A percentile compares a stretch with the other conserved stretches of the same genome.
These are phyloP conservation scores for Aspergillus chevalieri DNA, from an alignment of 2,329 filamentous ascomycete species.

Conservation along the genomic window DNA sequence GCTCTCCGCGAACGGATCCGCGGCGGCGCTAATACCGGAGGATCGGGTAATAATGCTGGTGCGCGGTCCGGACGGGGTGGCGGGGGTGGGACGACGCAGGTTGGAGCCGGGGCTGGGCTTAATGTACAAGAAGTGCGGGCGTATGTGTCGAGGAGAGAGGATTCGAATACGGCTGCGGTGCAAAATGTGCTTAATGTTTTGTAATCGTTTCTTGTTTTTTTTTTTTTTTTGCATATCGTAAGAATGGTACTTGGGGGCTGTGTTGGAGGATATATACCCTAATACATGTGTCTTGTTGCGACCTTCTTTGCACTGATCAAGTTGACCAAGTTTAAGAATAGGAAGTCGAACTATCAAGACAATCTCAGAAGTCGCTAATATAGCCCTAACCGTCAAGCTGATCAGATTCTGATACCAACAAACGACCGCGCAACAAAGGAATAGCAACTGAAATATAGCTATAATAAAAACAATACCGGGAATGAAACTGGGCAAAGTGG, in stretches of 20 bases:
- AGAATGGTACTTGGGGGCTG: background rate
- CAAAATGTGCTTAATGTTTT: conserved; percentile 71
- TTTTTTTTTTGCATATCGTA: background rate
- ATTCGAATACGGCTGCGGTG: conserved; percentile 72
- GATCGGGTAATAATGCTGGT: conserved; percentile 42
- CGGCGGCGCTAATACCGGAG: conserved; percentile 44
- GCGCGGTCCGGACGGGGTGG: conserved; percentile 22
- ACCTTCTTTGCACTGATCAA: too few species aligned
- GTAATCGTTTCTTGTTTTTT: conserved; percentile 21
- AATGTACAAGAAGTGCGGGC: conserved; percentile 57
- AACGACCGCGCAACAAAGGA: too few species aligned
- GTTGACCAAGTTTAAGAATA: too few species aligned
- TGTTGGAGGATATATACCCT: background rate
- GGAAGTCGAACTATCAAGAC: too few species aligned
- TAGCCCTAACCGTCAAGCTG: too few species aligned
- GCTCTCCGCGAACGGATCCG: conserved; percentile 66
- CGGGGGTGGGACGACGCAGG: conserved; percentile 36
- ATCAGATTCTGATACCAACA: too few species aligned
- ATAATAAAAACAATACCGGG: too few species aligned
- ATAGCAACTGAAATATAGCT: too few species aligned
- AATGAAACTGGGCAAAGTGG: too few species aligned
- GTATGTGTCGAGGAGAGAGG: conserved; percentile 79
- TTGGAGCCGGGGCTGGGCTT: conserved; percentile 46
- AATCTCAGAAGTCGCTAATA: too few species aligned
- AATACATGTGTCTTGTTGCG: background rate